Percentiles rank a stretch among this genome's conserved stretches.
Conservation (phyloP, 306 rosid genomes). For the Carpinus fangiana region DNA sequence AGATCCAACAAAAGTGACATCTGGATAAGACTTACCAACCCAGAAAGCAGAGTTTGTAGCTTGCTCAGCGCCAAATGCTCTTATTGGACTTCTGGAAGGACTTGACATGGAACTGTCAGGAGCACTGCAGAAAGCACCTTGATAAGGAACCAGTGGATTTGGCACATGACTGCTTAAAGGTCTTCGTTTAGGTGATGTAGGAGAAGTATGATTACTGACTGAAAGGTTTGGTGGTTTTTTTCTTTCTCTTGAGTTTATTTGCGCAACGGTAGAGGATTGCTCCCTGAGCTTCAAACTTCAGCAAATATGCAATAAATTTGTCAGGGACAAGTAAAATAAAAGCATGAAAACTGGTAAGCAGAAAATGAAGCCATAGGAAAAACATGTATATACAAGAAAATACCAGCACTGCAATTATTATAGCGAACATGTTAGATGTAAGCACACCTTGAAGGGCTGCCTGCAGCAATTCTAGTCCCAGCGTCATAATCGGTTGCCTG, state of each 20-base stretch:
- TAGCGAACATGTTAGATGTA: conserved; percentile 20
- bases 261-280: conserved; percentile 53
- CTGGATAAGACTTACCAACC: conserved; percentile 54
- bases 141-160: conserved; percentile 82
- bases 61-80: conserved; percentile 58
- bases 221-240: conserved; percentile 59
- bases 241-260: conserved; percentile 51
- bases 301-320: conserved; percentile 31
- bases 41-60: conserved; percentile 52
- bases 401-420: conserved; percentile 26
- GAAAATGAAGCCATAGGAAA: conserved; percentile 19
- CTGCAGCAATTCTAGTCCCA: conserved; percentile 67
- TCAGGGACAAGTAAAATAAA: conserved; percentile 42
- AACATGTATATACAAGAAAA: conserved; percentile 19
- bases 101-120: conserved; percentile 85
- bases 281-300: conserved; percentile 74
- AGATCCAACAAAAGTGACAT: conserved; percentile 63
- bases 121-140: conserved; percentile 81
- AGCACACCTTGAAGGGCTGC: conserved; percentile 84
- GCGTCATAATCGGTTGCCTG: conserved; percentile 66
- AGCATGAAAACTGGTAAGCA: conserved; percentile 22
- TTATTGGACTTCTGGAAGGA: conserved; percentile 74
- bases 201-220: conserved; percentile 45
- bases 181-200: conserved; percentile 73
- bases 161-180: conserved; percentile 82